A percentile compares a stretch with the other conserved stretches of the same genome.
Evolutionary conservation across 2,329 filamentous ascomycete genomes (phyloP).

Genomic region (Fusarium devonianum): DNA sequence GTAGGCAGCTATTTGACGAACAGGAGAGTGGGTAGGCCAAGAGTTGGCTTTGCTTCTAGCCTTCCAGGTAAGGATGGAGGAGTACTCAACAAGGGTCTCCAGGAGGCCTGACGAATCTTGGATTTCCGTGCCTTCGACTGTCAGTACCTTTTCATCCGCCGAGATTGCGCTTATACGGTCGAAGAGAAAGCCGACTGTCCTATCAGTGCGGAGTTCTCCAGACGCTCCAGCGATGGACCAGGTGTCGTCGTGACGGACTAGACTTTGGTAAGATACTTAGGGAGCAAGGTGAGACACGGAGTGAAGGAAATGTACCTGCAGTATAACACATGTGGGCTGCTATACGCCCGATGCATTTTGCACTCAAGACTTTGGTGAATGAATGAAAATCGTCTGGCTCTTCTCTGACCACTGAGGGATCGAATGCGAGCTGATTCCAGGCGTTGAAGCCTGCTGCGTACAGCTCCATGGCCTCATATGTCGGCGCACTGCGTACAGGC

Average conservation of each 20-base stretch:
- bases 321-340: constrained; percentile 54
- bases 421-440: constrained; percentile 61
- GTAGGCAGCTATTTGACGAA: constrained; percentile 55
- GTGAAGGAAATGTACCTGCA: constrained; percentile 46
- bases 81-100: constrained; percentile 31
- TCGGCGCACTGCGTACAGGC: constrained; percentile 1
- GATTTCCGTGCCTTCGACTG: not conserved
- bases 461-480: constrained; percentile 52
- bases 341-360: constrained; percentile 46
- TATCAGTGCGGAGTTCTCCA: not conserved
- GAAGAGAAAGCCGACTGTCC: not conserved
- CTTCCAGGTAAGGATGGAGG: constrained; percentile 33
- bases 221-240: constrained; percentile 33
- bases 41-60: constrained; percentile 3
- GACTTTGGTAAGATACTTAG: constrained; percentile 4
- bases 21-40: constrained; percentile 36
- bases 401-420: constrained; percentile 2
- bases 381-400: constrained; percentile 55
- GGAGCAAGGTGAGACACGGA: too few relatives aligned
- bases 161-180: constrained; percentile 23
- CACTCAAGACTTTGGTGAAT: constrained; percentile 54
- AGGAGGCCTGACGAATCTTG: not conserved
- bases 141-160: constrained; percentile 24
- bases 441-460: constrained; percentile 66
- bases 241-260: constrained; percentile 33